phyloP scores from a whole-genome alignment of 2,329 filamentous ascomycete genomes.

The Hypocreales sp. region DNA sequence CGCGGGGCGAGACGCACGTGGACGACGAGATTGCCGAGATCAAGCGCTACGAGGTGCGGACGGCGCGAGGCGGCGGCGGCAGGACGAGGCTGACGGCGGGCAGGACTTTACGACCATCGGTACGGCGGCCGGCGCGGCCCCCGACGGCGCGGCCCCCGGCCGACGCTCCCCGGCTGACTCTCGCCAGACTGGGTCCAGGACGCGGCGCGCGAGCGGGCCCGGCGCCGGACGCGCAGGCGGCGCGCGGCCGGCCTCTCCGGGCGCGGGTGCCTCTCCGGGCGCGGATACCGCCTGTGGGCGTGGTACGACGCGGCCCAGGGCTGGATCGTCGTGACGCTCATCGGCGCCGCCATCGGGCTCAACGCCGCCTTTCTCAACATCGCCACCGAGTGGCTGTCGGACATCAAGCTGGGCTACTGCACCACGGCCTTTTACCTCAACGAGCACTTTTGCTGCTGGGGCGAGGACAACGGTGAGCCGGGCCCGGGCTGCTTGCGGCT shows the following conservation, averaged over 20 bases:
- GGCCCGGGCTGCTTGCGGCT: not conserved
- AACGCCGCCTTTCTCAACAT: constrained; percentile 93
- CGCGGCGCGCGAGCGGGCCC: constrained; percentile 75
- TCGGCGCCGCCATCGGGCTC: constrained; percentile 80
- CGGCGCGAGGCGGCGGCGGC: no score
- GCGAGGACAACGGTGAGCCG: constrained; percentile 59
- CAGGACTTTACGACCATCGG: constrained; percentile 88
- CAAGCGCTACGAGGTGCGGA: constrained; percentile 72
- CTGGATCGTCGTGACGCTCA: constrained; percentile 93
- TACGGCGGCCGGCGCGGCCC: constrained; percentile 17
- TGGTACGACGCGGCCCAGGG: constrained; percentile 93
- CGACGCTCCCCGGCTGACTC: constrained; percentile 13
- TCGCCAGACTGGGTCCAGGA: constrained; percentile 86
- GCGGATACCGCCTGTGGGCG: constrained; percentile 61
- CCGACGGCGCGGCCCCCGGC: constrained; percentile 2
- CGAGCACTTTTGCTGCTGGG: constrained; percentile 96
- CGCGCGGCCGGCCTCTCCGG: constrained; percentile 60
- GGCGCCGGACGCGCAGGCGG: constrained; percentile 60
- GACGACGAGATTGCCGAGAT: constrained; percentile 96
- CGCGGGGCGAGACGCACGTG: constrained; percentile 42
- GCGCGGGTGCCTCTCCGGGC: constrained; percentile 56
- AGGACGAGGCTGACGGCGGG: constrained; percentile 5
- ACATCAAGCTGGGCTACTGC: constrained; percentile 94
- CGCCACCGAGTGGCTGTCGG: constrained; percentile 88
- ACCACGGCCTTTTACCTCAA: constrained; percentile 93